These are phyloP conservation scores for Hemerocallis citrina DNA, from an alignment of 106 monocot genomes.

Conservation along the genomic window DNA sequence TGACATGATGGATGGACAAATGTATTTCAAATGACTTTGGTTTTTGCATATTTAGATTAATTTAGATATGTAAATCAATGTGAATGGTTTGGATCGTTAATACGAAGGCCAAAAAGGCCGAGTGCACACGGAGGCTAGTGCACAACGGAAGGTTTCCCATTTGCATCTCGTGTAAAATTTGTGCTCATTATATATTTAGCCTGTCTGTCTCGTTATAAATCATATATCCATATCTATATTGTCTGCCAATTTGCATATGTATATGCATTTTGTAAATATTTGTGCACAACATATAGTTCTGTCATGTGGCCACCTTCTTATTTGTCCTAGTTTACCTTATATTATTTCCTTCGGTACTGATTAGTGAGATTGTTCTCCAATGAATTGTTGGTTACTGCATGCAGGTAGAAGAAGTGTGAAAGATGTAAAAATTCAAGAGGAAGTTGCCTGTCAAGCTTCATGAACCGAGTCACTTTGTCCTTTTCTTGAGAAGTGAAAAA, in stretches of 20 bases:
- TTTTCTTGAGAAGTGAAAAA: neutral
- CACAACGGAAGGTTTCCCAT: too few species aligned
- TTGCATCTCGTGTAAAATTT: too few species aligned
- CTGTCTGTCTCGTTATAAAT: too few species aligned
- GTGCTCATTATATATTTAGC: too few species aligned
- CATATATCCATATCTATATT: neutral
- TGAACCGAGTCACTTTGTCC: neutral
- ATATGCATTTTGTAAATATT: neutral
- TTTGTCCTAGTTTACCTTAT: too few species aligned
- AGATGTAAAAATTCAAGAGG: neutral
- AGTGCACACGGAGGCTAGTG: too few species aligned
- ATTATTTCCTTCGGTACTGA: neutral
- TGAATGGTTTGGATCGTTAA: too few species aligned
- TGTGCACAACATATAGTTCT: neutral
- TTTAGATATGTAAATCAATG: too few species aligned
- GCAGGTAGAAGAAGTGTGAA: conserved; percentile 12
- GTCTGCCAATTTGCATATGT: neutral
- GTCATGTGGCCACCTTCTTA: neutral
- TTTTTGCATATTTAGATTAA: too few species aligned
- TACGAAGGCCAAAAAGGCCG: too few species aligned
- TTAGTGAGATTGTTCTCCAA: neutral
- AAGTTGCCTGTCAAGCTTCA: neutral
- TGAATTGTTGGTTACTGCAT: neutral
- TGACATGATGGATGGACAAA: too few species aligned
- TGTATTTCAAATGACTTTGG: too few species aligned